These are phyloP conservation scores for Fusarium nodosum DNA, from an alignment of 2,329 filamentous ascomycete species.

Conservation along the genomic window DNA sequence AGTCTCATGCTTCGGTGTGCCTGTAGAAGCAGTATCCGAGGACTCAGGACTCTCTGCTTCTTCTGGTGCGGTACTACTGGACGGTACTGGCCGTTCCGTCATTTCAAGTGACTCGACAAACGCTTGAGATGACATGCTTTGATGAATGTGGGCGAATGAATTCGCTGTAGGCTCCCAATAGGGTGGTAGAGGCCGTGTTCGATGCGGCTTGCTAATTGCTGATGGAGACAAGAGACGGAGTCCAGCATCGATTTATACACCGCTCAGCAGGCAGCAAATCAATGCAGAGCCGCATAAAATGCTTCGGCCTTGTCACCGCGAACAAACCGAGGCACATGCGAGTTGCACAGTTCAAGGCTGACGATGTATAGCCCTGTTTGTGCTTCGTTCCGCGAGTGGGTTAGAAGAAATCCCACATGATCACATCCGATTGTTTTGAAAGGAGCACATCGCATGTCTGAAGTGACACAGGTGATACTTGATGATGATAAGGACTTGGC, in stretches of 20 bases:
- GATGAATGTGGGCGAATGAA: not conserved
- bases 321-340: slow-evolving; percentile 4
- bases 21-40: not conserved
- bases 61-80: not conserved
- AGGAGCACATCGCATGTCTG: not conserved
- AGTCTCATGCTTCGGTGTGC: not conserved
- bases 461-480: slow-evolving; percentile 23
- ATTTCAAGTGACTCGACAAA: not conserved
- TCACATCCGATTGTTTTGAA: not conserved
- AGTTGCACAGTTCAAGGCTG: slow-evolving; percentile 10
- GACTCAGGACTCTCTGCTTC: not conserved
- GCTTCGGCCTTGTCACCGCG: not conserved
- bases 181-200: too few relatives aligned
- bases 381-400: slow-evolving; percentile 11
- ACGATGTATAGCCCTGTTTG: slow-evolving; percentile 10
- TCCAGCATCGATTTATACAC: slow-evolving; percentile 4
- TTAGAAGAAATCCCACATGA: slow-evolving; percentile 24
- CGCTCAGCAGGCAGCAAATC: not conserved
- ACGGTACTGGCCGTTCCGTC: not conserved
- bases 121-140: not conserved
- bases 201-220: not conserved
- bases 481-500: slow-evolving; percentile 1
- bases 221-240: too few relatives aligned
- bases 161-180: too few relatives aligned
- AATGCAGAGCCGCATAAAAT: not conserved